Base-by-base conservation (phyloP, 2,329 filamentous ascomycete species). In the Erysiphe pulchra region DNA sequence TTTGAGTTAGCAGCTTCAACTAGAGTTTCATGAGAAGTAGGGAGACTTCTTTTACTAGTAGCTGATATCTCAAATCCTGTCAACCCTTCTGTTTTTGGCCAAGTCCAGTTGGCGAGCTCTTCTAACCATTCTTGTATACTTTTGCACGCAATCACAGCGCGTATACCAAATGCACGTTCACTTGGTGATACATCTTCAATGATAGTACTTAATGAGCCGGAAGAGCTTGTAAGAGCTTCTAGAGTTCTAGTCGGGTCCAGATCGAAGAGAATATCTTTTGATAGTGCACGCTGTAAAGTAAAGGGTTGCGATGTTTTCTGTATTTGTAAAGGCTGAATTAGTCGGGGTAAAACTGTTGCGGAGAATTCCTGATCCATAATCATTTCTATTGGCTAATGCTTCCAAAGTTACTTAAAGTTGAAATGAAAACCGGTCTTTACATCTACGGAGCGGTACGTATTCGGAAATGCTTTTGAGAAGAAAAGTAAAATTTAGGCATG, bases 71-170 rank as follows among this genome's bases (percentile, higher is more conserved):
- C 65, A 48, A 77, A 78, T 8, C 73, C 74, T 1, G 62, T 58
- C 2, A 69, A 65, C 36, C 66, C 66, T 13, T 60, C 61, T 4
- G 60, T 55, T 1, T 62, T 55, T 1, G 72, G 68, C 74, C 75
- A 75, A 1, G 63, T 59, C 74, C 73, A 75, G 40, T 62, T 57
- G 40, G 64, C 62, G 36, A 90, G 65, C 63, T 90, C 82, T n/a
- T 72, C 65, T 24, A 80, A 66, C 81, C 82, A 90, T 55, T 73
- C 69, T 59, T 77, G 70, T 50, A 90, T 73, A 50, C 71, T 75
- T 53, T 77, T 73, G 12, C 79, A 79, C 14, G 79, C 76, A 49
- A 75, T 60, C 38, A 80, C 80, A 39, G 80, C 76, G 50, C 73
- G 70, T 54, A 77, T 66, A 38, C 77, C 80, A 59, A 87, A 75